Percentiles rank a stretch among this genome's conserved stretches.
Conservation (phyloP, 2,329 filamentous ascomycete species). For the Trichoderma sp. region DNA sequence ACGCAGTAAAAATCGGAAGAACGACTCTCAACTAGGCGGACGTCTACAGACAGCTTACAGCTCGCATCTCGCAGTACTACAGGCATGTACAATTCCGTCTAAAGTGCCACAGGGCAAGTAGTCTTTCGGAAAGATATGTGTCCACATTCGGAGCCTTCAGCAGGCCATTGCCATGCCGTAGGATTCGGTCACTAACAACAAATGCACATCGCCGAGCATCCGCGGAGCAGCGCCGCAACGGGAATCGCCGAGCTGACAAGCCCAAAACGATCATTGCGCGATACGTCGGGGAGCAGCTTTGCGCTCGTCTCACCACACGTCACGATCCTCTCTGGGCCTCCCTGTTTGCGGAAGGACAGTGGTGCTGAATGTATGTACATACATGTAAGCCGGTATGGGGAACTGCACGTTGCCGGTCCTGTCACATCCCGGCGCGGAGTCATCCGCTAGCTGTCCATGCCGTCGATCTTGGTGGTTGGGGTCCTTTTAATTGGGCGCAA, state of each 20-base stretch:
- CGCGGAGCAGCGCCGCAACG: background rate
- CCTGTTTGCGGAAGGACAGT: background rate
- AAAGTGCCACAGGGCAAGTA: background rate
- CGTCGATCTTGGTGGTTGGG: background rate
- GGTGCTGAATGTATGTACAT: background rate
- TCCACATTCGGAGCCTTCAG: background rate
- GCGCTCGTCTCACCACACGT: slow-evolving; percentile 1
- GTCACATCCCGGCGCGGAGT: background rate
- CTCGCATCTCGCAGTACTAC: background rate
- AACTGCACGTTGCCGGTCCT: background rate
- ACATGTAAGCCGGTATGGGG: background rate
- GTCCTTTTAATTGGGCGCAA: background rate
- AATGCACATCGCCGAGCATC: background rate
- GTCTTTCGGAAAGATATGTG: background rate
- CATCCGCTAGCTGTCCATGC: background rate
- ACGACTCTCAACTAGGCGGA: background rate
- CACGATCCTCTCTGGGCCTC: background rate
- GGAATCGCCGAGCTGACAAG: slow-evolving; percentile 14
- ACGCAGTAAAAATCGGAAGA: background rate
- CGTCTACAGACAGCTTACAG: background rate
- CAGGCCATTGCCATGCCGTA: background rate
- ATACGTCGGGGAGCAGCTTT: slow-evolving; percentile 12
- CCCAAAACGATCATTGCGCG: background rate
- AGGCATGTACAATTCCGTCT: background rate
- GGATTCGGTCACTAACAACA: background rate